Evolutionary conservation across 2,329 filamentous ascomycete species (phyloP).

Genomic region (Claviceps sp.): DNA sequence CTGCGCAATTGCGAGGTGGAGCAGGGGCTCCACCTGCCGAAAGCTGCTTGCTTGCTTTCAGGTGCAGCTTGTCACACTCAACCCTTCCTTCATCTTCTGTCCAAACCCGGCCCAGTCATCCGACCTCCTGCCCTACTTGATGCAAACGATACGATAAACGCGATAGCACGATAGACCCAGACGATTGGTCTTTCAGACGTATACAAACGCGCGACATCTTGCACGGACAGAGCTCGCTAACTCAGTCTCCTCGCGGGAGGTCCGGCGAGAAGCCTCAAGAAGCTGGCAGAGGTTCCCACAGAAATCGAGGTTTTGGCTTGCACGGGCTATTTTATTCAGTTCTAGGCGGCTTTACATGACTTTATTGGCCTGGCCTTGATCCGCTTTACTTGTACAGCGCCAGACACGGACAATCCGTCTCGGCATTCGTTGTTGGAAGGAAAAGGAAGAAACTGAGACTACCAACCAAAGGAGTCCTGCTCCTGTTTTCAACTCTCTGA

Average conservation of each 20-base stretch:
- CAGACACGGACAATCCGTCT: conserved; percentile 1
- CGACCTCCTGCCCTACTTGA: background rate
- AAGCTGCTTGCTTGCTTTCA: conserved; percentile 1
- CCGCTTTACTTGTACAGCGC: conserved; percentile 5
- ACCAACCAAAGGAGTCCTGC: conserved; percentile 1
- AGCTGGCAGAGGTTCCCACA: background rate
- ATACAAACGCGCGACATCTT: background rate
- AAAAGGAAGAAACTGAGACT: conserved; percentile 4
- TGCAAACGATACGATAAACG: background rate
- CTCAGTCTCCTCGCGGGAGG: background rate
- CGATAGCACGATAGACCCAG: background rate
- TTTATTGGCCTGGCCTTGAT: background rate
- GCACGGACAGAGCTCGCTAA: background rate
- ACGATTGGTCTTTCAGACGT: background rate
- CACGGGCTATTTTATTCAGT: background rate
- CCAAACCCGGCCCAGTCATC: background rate
- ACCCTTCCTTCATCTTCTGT: background rate
- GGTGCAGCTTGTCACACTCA: background rate
- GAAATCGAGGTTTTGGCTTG: conserved; percentile 3
- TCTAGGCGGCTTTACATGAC: conserved; percentile 1
- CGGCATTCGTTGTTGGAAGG: conserved; percentile 5
- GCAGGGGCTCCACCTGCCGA: background rate
- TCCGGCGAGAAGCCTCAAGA: background rate
- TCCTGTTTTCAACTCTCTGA: conserved; percentile 3
- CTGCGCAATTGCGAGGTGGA: background rate